These are phyloP conservation scores for Theobroma grandiflorum DNA, from an alignment of 441 rosid genomes.

Conservation along the genomic window DNA sequence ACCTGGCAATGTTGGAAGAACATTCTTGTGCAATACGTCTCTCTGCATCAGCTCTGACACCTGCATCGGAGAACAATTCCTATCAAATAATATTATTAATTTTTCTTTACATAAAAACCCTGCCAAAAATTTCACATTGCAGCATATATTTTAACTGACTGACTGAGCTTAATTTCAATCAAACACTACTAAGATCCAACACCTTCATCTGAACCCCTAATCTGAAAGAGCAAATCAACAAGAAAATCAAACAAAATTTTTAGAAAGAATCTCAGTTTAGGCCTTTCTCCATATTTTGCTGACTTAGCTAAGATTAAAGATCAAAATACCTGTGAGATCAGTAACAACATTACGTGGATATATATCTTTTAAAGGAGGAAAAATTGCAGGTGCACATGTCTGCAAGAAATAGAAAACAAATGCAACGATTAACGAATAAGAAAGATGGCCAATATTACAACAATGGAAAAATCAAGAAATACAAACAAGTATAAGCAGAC, in stretches of 20 bases:
- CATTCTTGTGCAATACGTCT: slow-evolving; percentile 55
- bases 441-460: neutral
- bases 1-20: slow-evolving; percentile 62
- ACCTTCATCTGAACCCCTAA: neutral
- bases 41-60: slow-evolving; percentile 73
- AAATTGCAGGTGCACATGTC: slow-evolving; percentile 89
- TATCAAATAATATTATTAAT: slow-evolving; percentile 1
- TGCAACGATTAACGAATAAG: neutral
- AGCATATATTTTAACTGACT: neutral
- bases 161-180: neutral
- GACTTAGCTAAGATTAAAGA: neutral
- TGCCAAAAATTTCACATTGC: neutral
- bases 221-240: neutral
- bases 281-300: neutral
- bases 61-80: slow-evolving; percentile 40
- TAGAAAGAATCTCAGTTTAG: neutral
- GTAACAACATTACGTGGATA: slow-evolving; percentile 73
- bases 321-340: slow-evolving; percentile 72
- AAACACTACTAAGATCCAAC: neutral
- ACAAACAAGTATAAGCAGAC: neutral
- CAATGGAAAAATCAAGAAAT: neutral
- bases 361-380: slow-evolving; percentile 84
- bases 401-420: slow-evolving; percentile 39
- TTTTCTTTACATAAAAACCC: neutral
- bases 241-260: neutral